Percentiles rank a stretch among this genome's conserved stretches.
These are phyloP conservation scores for Penicillium polonicum DNA, from an alignment of 2,329 filamentous ascomycete genomes.

Conservation along the genomic window DNA sequence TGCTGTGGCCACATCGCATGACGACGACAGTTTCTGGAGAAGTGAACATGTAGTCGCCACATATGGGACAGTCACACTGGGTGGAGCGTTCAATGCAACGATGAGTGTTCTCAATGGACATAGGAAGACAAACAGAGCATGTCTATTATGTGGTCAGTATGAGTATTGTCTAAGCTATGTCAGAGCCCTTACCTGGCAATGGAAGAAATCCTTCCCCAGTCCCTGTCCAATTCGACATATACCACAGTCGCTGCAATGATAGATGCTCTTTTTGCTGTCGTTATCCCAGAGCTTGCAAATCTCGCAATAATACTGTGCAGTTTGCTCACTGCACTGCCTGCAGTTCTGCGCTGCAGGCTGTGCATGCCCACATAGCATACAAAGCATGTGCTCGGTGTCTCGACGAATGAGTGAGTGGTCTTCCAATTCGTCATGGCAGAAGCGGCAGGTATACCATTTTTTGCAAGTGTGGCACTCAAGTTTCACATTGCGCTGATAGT, in stretches of 20 bases:
- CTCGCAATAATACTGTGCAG: constrained; percentile 87
- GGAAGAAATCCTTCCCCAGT: constrained; percentile 93
- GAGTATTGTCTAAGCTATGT: background rate
- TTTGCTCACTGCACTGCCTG: constrained; percentile 69
- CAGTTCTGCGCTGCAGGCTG: constrained; percentile 80
- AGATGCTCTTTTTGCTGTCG: constrained; percentile 84
- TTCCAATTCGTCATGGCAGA: constrained; percentile 85
- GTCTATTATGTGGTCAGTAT: constrained; percentile 53
- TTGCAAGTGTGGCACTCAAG: constrained; percentile 87
- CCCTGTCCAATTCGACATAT: constrained; percentile 91
- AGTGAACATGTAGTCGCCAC: constrained; percentile 93
- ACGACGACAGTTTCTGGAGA: constrained; percentile 86
- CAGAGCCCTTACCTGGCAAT: constrained; percentile 74
- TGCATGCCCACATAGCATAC: constrained; percentile 87
- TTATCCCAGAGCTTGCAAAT: constrained; percentile 98
- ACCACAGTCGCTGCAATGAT: constrained; percentile 93
- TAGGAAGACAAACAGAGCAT: constrained; percentile 92
- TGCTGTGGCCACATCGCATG: constrained; percentile 93
- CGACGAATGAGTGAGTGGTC: constrained; percentile 76
- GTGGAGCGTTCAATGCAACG: constrained; percentile 93
- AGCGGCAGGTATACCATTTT: constrained; percentile 90
- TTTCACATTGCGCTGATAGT: constrained; percentile 96
- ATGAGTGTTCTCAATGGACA: constrained; percentile 78
- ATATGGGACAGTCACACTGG: constrained; percentile 95
- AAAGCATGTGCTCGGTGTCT: constrained; percentile 92